A percentile compares a stretch with the other conserved stretches of the same genome.
phyloP scores from a whole-genome alignment of 208 protist species.

The Entamoeba dispar region DNA sequence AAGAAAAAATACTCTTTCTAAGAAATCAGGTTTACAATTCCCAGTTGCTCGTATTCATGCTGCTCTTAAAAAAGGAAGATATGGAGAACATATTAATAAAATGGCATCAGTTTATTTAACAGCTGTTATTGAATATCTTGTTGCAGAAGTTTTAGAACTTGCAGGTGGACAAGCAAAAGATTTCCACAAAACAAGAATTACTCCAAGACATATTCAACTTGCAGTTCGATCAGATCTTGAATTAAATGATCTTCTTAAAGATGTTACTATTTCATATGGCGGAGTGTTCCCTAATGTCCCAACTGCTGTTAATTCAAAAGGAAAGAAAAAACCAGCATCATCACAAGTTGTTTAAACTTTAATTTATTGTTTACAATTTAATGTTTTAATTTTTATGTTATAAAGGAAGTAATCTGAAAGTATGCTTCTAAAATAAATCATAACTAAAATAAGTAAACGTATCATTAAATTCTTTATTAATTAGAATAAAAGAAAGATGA shows the following conservation, averaged over 20 bases:
- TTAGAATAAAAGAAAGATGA: no score
- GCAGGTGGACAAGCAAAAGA: constrained; percentile 64
- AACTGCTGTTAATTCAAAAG: background rate
- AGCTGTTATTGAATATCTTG: constrained; percentile 88
- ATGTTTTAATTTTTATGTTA: background rate
- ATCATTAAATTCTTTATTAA: no score
- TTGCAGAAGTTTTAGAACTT: constrained; percentile 70
- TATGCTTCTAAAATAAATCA: no score
- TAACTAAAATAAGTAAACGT: no score
- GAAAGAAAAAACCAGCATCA: background rate
- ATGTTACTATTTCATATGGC: constrained; percentile 62
- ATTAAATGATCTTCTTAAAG: constrained; percentile 60
- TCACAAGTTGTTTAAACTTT: background rate
- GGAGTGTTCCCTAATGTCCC: constrained; percentile 57
- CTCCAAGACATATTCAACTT: constrained; percentile 65
- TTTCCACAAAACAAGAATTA: constrained; percentile 64
- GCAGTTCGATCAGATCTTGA: constrained; percentile 71
- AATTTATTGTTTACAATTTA: background rate
- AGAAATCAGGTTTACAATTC: background rate
- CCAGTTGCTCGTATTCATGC: constrained; percentile 78
- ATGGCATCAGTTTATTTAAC: constrained; percentile 89
- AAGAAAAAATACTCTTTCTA: background rate
- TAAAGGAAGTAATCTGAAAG: no score
- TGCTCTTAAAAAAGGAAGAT: constrained; percentile 71
- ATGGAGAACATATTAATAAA: constrained; percentile 74